Percentiles rank a stretch among this genome's conserved stretches.
Evolutionary conservation across 2,329 filamentous ascomycete genomes (phyloP).

Genomic region (Sarocladium kiliense): DNA sequence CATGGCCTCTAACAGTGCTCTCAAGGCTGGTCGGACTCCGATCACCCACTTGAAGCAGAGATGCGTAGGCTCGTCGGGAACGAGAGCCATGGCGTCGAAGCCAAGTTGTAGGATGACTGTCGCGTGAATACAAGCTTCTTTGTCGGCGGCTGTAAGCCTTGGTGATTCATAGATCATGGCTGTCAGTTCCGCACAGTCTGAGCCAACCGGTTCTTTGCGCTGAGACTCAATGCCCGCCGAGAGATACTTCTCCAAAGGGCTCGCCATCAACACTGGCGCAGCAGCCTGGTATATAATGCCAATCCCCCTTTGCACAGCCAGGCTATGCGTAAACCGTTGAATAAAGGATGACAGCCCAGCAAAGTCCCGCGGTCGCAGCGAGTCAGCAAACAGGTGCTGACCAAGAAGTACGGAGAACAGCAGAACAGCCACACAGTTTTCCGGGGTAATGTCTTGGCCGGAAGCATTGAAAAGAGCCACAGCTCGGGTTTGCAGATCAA

Average conservation of each 20-base stretch:
- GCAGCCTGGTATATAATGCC: conserved; percentile 13
- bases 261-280: not conserved
- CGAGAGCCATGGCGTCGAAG: not conserved
- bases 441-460: conserved; percentile 12
- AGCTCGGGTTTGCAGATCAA: conserved; percentile 39
- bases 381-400: conserved; percentile 44
- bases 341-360: conserved; percentile 21
- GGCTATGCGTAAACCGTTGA: conserved; percentile 22
- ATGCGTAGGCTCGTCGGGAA: not conserved
- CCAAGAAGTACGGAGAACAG: conserved; percentile 38
- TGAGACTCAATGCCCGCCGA: not conserved
- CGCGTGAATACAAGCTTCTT: not conserved
- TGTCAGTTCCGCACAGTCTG: not conserved
- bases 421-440: conserved; percentile 32
- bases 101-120: not conserved
- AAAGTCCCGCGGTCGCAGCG: conserved; percentile 23
- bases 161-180: not conserved
- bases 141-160: not conserved
- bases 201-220: not conserved
- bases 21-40: conserved; percentile 25
- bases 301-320: conserved; percentile 19
- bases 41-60: conserved; percentile 20
- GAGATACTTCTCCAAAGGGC: not conserved
- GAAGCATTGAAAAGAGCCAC: conserved; percentile 31
- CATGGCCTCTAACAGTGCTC: conserved; percentile 26